Conservation (phyloP, 495 filamentous ascomycete genomes). For the Chaetomium cochliodes region DNA sequence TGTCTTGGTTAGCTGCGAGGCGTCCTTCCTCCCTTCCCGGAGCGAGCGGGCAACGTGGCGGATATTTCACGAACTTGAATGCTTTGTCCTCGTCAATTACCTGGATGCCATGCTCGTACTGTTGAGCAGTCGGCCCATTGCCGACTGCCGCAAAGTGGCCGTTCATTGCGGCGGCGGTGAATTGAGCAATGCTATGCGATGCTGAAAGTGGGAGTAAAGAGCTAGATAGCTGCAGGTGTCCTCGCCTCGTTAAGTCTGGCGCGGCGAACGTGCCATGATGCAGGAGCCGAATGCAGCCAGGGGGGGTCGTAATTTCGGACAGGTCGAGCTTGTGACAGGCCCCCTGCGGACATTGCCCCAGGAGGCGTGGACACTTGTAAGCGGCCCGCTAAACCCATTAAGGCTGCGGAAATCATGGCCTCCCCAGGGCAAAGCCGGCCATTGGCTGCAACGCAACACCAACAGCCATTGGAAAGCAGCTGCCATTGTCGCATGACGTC, state of each 20-base stretch:
- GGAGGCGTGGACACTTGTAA: not conserved
- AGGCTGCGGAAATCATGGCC: not conserved
- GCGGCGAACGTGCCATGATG: conserved; percentile 11
- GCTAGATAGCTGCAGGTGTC: not conserved
- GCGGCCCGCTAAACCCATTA: conserved; percentile 9
- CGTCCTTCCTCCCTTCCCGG: not conserved
- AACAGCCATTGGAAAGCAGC: too few species aligned
- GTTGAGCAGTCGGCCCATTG: conserved; percentile 59
- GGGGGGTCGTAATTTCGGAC: conserved; percentile 12
- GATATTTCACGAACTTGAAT: conserved; percentile 71
- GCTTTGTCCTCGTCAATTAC: conserved; percentile 93
- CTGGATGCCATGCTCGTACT: conserved; percentile 92
- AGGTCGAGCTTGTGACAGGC: conserved; percentile 15
- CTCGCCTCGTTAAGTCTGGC: conserved; percentile 1
- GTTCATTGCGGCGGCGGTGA: conserved; percentile 57
- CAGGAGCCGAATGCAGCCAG: conserved; percentile 3
- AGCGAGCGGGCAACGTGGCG: conserved; percentile 8
- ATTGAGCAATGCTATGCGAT: not conserved
- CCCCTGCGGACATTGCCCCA: not conserved
- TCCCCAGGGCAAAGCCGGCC: too few species aligned
- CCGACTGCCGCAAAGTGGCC: conserved; percentile 84
- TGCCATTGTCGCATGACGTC: too few species aligned
- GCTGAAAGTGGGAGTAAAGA: not conserved
- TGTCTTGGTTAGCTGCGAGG: conserved; percentile 10
- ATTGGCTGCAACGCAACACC: too few species aligned